Percentiles rank a stretch among this genome's conserved stretches.
These are phyloP conservation scores for Amaranthus palmeri DNA, from an alignment of 148 eudicot species.

Conservation along the genomic window DNA sequence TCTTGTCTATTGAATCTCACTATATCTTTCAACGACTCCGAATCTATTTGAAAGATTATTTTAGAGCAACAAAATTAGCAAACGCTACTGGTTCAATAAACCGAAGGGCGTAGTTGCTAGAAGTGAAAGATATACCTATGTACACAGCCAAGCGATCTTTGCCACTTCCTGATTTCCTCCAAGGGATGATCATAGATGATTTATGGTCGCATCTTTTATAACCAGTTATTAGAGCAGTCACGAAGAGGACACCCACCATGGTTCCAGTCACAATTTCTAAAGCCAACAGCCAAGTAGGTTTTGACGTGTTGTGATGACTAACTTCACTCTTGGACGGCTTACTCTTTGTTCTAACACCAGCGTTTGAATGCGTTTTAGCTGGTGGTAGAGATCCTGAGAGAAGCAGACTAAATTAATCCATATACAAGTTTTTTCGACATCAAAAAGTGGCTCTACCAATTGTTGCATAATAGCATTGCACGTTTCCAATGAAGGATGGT, in stretches of 20 bases:
- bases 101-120: background rate
- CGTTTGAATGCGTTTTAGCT: slow-evolving; percentile 38
- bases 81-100: background rate
- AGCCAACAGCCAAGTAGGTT: slow-evolving; percentile 71
- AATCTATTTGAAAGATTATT: slow-evolving; percentile 37
- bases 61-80: background rate
- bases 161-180: slow-evolving; percentile 80
- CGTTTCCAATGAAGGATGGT: background rate
- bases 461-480: background rate
- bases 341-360: slow-evolving; percentile 31
- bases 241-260: slow-evolving; percentile 54
- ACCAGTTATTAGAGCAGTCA: slow-evolving; percentile 42
- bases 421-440: background rate
- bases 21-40: slow-evolving; percentile 66
- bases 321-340: slow-evolving; percentile 29
- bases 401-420: background rate
- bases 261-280: slow-evolving; percentile 77
- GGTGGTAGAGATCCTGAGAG: slow-evolving; percentile 46
- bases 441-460: background rate
- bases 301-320: slow-evolving; percentile 44
- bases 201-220: slow-evolving; percentile 53
- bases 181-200: slow-evolving; percentile 68
- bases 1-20: slow-evolving; percentile 60
- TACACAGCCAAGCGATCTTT: slow-evolving; percentile 55
- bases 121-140: slow-evolving; percentile 41